Evolutionary conservation across 2,329 filamentous ascomycete genomes (phyloP).

Genomic region (Phaeosphaeria sp.): DNA sequence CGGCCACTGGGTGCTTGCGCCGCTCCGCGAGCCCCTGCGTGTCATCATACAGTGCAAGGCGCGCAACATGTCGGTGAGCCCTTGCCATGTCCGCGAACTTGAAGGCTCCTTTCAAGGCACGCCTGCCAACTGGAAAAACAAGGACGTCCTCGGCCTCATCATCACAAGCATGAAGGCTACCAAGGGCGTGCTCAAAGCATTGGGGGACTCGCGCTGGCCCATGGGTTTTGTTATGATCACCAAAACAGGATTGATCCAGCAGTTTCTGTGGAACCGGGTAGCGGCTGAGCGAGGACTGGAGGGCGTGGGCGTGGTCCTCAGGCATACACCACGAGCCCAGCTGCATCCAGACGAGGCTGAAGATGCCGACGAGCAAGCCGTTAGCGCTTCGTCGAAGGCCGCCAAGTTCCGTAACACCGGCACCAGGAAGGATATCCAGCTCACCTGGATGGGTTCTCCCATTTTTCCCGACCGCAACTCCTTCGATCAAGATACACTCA

Average conservation of each 20-base stretch:
- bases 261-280: constrained; percentile 75
- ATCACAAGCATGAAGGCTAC: constrained; percentile 74
- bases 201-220: constrained; percentile 71
- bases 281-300: constrained; percentile 69
- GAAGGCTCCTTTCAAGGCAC: constrained; percentile 79
- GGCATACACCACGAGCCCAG: constrained; percentile 31
- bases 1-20: constrained; percentile 68
- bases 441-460: constrained; percentile 47
- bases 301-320: constrained; percentile 52
- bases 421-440: constrained; percentile 40
- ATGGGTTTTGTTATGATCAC: constrained; percentile 74
- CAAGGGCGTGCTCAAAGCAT: constrained; percentile 75
- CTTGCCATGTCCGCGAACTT: constrained; percentile 72
- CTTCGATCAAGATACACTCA: constrained; percentile 31
- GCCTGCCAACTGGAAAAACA: constrained; percentile 73
- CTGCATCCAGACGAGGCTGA: neutral
- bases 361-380: constrained; percentile 4
- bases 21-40: constrained; percentile 44
- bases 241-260: constrained; percentile 63
- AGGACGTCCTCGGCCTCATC: constrained; percentile 71
- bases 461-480: constrained; percentile 37
- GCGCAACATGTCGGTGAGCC: constrained; percentile 55
- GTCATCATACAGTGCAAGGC: constrained; percentile 74
- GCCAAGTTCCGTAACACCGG: constrained; percentile 25
- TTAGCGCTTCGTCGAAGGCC: neutral